Percentiles rank a stretch among this genome's conserved stretches.
Conservation (phyloP, 2,329 filamentous ascomycete species). For the Phialocephala sp. region DNA sequence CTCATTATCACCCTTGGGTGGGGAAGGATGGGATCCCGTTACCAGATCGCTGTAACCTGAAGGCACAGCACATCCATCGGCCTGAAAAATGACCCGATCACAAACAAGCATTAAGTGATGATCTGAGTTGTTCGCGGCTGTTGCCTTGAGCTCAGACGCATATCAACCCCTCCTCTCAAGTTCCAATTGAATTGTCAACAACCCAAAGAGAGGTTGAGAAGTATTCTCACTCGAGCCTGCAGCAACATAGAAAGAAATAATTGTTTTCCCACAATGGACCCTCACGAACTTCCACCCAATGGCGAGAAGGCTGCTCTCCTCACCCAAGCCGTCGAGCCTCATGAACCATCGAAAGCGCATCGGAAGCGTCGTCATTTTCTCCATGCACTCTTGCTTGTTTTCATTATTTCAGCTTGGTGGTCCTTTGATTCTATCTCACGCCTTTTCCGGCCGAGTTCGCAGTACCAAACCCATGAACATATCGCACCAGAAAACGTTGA, state of each 20-base stretch:
- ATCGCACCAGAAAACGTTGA: background rate
- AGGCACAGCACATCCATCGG: slow-evolving; percentile 10
- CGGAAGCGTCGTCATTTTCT: background rate
- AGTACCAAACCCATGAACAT: background rate
- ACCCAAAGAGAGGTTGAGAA: background rate
- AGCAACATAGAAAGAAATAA: background rate
- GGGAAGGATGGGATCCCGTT: no score
- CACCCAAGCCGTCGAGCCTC: background rate
- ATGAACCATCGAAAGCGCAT: background rate
- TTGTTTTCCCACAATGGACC: background rate
- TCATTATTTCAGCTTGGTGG: slow-evolving; percentile 4
- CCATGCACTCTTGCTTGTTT: background rate
- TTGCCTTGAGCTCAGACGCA: background rate
- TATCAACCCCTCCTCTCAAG: background rate
- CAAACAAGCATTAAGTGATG: background rate
- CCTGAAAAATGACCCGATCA: background rate
- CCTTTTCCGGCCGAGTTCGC: background rate
- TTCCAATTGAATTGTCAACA: background rate
- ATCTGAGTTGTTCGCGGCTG: no score
- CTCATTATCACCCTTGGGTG: no score
- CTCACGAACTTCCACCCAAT: background rate
- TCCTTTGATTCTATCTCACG: background rate
- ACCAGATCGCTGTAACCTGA: background rate
- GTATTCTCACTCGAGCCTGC: background rate
- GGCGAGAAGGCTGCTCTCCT: slow-evolving; percentile 17